Evolutionary conservation across 1,284 basidiomycete species (phyloP).

Genomic region (Athelia sp.): DNA sequence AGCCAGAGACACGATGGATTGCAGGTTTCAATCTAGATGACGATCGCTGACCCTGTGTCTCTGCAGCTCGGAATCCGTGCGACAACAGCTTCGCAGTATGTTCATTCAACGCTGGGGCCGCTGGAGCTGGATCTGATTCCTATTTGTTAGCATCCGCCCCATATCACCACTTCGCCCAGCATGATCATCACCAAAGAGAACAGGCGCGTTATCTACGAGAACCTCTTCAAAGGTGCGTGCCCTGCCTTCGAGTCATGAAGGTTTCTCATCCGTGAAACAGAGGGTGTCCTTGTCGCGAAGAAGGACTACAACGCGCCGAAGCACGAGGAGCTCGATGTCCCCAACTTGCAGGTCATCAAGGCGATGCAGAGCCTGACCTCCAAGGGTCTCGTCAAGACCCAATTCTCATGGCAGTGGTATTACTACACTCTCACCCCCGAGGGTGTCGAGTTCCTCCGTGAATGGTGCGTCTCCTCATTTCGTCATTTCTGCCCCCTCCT

Average conservation of each 20-base stretch:
- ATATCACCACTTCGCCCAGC: slow-evolving; percentile 43
- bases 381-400: slow-evolving; percentile 95
- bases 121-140: neutral
- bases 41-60: slow-evolving; percentile 10
- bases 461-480: slow-evolving; percentile 62
- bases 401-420: slow-evolving; percentile 95
- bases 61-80: slow-evolving; percentile 32
- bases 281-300: slow-evolving; percentile 98
- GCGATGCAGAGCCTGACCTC: slow-evolving; percentile 97
- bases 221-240: slow-evolving; percentile 91
- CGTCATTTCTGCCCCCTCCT: neutral
- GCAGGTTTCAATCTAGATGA: slow-evolving; percentile 16
- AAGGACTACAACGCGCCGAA: slow-evolving; percentile 98
- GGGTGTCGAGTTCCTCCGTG: slow-evolving; percentile 92
- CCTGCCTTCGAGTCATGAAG: no score
- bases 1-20: neutral
- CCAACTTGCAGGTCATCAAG: slow-evolving; percentile 99
- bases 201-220: slow-evolving; percentile 88
- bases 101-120: slow-evolving; percentile 8
- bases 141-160: slow-evolving; percentile 36
- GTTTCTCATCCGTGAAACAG: no score
- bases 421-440: slow-evolving; percentile 95
- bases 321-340: slow-evolving; percentile 96
- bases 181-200: slow-evolving; percentile 88
- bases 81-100: slow-evolving; percentile 33